Percentiles rank a stretch among this genome's conserved stretches.
Evolutionary conservation across 148 eudicot genomes (phyloP).

Genomic region (Vaccinium vitisidaea): DNA sequence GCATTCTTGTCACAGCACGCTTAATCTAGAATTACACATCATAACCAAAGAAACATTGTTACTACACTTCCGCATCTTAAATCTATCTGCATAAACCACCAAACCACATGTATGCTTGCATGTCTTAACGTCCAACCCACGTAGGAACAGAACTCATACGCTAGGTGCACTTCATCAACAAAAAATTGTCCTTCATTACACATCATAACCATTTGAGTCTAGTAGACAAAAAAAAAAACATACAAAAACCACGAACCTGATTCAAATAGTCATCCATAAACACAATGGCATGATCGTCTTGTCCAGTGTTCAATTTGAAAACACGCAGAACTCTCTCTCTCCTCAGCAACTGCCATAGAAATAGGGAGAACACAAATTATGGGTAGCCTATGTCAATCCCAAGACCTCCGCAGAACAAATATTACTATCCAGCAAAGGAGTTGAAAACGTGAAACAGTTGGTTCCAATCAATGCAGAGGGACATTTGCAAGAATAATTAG

Average conservation of each 20-base stretch:
- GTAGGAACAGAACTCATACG: neutral
- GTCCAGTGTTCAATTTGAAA: constrained; percentile 90
- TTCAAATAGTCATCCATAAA: constrained; percentile 77
- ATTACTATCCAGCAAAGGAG: neutral
- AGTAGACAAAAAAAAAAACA: neutral
- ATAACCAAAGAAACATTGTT: constrained; percentile 3
- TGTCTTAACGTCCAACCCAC: neutral
- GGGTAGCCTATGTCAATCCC: neutral
- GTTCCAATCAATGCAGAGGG: neutral
- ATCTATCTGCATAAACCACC: neutral
- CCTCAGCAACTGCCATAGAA: constrained; percentile 55
- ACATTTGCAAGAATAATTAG: neutral
- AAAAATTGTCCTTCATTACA: neutral
- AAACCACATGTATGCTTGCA: neutral
- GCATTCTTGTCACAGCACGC: constrained; percentile 53
- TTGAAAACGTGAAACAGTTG: neutral
- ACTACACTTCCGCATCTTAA: neutral
- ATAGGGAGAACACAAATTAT: constrained; percentile 2
- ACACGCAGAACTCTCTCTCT: constrained; percentile 72
- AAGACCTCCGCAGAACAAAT: neutral
- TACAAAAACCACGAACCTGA: constrained; percentile 49
- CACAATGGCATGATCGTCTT: constrained; percentile 98
- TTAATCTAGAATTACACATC: constrained; percentile 54
- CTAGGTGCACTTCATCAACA: neutral
- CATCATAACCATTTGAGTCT: neutral